Percentiles rank a stretch among this genome's conserved stretches.
These are phyloP conservation scores for Penicillium steckii DNA, from an alignment of 495 filamentous ascomycete genomes.

Conservation along the genomic window DNA sequence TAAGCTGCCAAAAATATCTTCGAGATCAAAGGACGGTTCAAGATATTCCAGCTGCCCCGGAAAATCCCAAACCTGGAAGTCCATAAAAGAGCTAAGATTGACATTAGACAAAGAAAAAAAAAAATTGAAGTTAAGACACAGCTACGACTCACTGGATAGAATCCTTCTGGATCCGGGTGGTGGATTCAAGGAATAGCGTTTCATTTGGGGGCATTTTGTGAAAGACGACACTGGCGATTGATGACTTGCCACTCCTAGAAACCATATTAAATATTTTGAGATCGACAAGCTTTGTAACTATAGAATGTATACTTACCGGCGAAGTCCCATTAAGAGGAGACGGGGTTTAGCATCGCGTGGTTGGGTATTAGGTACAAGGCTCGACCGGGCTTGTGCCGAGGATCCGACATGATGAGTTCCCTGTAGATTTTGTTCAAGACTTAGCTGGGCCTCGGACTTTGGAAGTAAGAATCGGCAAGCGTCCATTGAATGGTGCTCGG, in stretches of 20 bases:
- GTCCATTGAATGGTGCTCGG: constrained; percentile 1
- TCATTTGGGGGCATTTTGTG: constrained; percentile 95
- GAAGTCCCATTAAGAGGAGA: constrained; percentile 91
- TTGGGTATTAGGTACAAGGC: constrained; percentile 31
- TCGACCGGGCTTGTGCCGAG: constrained; percentile 28
- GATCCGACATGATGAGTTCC: constrained; percentile 23
- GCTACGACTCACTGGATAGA: constrained; percentile 70
- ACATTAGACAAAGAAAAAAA: neutral
- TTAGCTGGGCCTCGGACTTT: constrained; percentile 38
- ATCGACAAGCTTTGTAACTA: too few relatives aligned
- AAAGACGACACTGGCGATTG: constrained; percentile 95
- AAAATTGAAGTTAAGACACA: too few relatives aligned
- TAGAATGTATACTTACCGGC: constrained; percentile 59
- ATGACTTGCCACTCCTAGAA: constrained; percentile 90
- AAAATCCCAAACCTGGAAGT: constrained; percentile 97
- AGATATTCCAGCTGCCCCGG: constrained; percentile 90
- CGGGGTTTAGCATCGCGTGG: constrained; percentile 68
- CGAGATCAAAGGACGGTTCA: constrained; percentile 81
- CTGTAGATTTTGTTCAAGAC: constrained; percentile 36
- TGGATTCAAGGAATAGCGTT: constrained; percentile 92
- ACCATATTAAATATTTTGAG: too few relatives aligned
- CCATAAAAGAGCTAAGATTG: constrained; percentile 82
- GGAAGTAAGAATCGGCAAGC: constrained; percentile 1
- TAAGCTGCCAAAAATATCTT: constrained; percentile 88
- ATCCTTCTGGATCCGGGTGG: constrained; percentile 87